Evolutionary conservation across 805 yeast species (phyloP).

Genomic region (Isabelozyma heimii): DNA sequence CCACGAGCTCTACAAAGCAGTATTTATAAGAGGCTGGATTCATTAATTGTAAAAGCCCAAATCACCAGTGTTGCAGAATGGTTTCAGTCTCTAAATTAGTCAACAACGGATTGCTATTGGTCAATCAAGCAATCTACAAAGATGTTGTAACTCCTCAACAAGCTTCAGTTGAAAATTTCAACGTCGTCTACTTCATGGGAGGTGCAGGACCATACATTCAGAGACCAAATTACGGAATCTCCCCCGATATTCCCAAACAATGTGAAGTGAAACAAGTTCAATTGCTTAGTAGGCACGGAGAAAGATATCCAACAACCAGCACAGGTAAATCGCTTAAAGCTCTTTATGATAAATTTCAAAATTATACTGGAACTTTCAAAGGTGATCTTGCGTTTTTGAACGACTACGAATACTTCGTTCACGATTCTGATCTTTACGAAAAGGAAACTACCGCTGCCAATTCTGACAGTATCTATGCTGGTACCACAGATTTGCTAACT

Average conservation of each 20-base stretch:
- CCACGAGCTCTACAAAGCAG: too few species aligned
- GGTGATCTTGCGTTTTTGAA: constrained; percentile 56
- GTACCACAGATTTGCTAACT: constrained; percentile 45
- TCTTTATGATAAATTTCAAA: constrained; percentile 22
- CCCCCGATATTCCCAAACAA: constrained; percentile 44
- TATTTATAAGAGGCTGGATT: too few species aligned
- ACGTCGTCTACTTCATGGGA: constrained; percentile 49
- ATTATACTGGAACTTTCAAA: constrained; percentile 24
- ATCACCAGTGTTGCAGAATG: constrained; percentile 11
- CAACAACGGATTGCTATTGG: constrained; percentile 28
- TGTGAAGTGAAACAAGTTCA: constrained; percentile 67
- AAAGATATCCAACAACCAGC: constrained; percentile 49
- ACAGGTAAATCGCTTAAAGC: constrained; percentile 27
- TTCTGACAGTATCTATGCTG: constrained; percentile 47
- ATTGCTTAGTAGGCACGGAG: constrained; percentile 74
- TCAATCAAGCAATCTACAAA: constrained; percentile 21
- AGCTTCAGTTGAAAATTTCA: constrained; percentile 43
- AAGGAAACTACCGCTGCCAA: constrained; percentile 50
- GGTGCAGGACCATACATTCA: constrained; percentile 57
- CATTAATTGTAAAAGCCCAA: too few species aligned
- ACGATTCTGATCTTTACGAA: constrained; percentile 38
- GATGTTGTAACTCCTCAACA: constrained; percentile 40
- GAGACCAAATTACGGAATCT: constrained; percentile 52
- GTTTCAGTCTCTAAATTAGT: constrained; percentile 28
- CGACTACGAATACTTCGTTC: constrained; percentile 49